phyloP scores from a whole-genome alignment of 176 grass and related monocot genomes.

The Carex cristatella region DNA sequence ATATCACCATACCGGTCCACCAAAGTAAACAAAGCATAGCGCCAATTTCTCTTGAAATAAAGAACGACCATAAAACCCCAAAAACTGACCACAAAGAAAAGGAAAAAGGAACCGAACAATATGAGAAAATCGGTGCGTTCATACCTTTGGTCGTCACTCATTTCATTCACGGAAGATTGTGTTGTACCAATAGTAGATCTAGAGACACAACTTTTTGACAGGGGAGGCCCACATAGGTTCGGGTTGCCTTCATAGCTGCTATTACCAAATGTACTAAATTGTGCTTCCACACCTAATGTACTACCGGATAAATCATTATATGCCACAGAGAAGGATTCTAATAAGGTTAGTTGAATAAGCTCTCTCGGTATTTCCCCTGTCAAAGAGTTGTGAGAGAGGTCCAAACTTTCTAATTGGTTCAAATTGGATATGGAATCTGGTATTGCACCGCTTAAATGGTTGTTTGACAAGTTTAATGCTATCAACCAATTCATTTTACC shows the following conservation, averaged over 20 bases:
- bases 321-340: conserved; percentile 22
- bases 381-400: conserved; percentile 10
- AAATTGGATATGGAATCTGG: conserved; percentile 11
- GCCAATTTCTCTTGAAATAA: too few species aligned
- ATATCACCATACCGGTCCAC: too few species aligned
- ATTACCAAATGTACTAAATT: conserved; percentile 17
- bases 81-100: too few species aligned
- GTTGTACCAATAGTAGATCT: too few species aligned
- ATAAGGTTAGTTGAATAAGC: background rate
- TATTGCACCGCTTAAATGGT: background rate
- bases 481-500: conserved; percentile 9
- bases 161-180: too few species aligned
- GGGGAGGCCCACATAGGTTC: background rate
- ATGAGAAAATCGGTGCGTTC: too few species aligned
- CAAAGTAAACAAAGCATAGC: too few species aligned
- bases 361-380: background rate
- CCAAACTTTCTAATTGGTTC: background rate
- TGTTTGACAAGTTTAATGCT: conserved; percentile 25
- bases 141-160: too few species aligned
- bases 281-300: background rate
- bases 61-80: too few species aligned
- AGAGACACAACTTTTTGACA: background rate
- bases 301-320: conserved; percentile 34
- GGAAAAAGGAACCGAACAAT: too few species aligned
- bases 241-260: conserved; percentile 15